A percentile compares a stretch with the other conserved stretches of the same genome.
phyloP scores from a whole-genome alignment of 306 rosid genomes.

The Gastrolobium villosum region DNA sequence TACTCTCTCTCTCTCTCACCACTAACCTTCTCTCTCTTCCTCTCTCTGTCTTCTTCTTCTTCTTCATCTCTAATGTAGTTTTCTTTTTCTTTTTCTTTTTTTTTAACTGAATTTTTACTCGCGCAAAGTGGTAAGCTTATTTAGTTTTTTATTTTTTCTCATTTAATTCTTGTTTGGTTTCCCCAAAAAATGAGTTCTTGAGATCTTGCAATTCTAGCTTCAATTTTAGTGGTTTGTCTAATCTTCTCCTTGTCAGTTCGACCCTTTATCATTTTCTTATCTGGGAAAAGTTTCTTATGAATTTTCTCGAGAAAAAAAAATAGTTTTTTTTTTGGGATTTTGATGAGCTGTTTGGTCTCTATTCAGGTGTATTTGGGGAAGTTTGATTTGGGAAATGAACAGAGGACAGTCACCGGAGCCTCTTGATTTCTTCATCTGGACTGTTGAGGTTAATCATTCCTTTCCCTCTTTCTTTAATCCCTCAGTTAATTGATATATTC shows the following conservation, averaged over 20 bases:
- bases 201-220: constrained; percentile 59
- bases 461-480: neutral
- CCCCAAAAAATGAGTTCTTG: constrained; percentile 25
- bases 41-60: constrained; percentile 41
- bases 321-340: neutral
- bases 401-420: constrained; percentile 95
- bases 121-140: constrained; percentile 59
- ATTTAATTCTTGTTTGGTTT: constrained; percentile 27
- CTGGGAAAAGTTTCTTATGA: constrained; percentile 17
- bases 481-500: neutral
- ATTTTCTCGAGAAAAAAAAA: neutral
- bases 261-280: constrained; percentile 26
- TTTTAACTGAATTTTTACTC: constrained; percentile 34
- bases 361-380: constrained; percentile 59
- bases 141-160: constrained; percentile 34
- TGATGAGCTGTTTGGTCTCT: constrained; percentile 43
- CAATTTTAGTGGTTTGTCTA: constrained; percentile 18
- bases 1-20: constrained; percentile 26
- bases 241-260: constrained; percentile 1
- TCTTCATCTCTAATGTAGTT: constrained; percentile 63
- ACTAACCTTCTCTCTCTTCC: constrained; percentile 33
- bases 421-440: constrained; percentile 99
- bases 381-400: constrained; percentile 76
- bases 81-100: constrained; percentile 29
- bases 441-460: constrained; percentile 81